Evolutionary conservation across 768 basidiomycete genomes (phyloP), one percentile per base, ranked within the genome.

Genomic region (Hygrocybe coccinea): DNA sequence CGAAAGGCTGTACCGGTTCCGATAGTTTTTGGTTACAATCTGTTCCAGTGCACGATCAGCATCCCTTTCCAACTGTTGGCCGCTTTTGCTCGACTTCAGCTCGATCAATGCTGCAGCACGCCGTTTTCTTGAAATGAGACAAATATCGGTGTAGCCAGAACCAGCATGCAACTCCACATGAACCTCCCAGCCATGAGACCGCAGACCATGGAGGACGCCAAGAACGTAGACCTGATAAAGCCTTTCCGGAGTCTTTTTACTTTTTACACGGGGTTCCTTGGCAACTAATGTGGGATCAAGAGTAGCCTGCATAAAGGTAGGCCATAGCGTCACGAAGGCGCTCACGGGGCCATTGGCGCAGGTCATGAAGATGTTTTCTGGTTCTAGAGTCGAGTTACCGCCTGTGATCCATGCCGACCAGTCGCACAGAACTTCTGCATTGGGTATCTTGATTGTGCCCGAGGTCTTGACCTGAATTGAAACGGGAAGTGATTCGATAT

Each of bases 381-480:
- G 34, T 34, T 37, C 36, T 35, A 15, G 33, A 53, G 19, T 47
- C 37, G 37, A 50, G 24, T 33, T 35, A 25, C 22, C 53, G 21
- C 55, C 49, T 15, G 34, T 56, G 55, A 56, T 41, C 58, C 58
- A 59, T 48, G 25, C 38, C 19, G 50, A 49, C 58, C 58, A 59
- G 45, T 56, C 58, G 22, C 8, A 29, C 58, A 59, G 50, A 33
- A 59, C 55, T 41, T 59, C 58, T 41, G 12, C 14, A 52, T 59
- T 59, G 44, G 44, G 58, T 52, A 59, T 56, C 50, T 56, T 59
- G 39, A 59, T 24, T 56, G n/a, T 57, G 43, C 34, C 44, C 24
- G 49, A 38, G 55, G 43, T 41, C 58, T 59, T 51, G 55, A 36
- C 35, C 37, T 33, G 54, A 41, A 56, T 56, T 43, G 52, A 50